Percentiles rank a stretch among this genome's conserved stretches.
These are phyloP conservation scores for Raffaelea ambrosiae DNA, from an alignment of 2,329 filamentous ascomycete genomes.

Conservation along the genomic window DNA sequence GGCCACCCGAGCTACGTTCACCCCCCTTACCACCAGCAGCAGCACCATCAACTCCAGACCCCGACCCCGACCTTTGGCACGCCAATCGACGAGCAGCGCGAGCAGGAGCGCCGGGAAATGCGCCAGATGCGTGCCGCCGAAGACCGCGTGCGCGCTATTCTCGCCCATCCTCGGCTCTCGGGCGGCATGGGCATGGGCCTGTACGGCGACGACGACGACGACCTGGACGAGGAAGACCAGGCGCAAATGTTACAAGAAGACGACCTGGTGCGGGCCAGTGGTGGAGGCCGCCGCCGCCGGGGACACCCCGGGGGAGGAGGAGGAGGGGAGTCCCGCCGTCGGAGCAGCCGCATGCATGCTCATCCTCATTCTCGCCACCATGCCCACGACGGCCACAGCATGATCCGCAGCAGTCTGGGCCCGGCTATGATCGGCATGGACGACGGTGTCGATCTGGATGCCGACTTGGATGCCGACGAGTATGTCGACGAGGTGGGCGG, in stretches of 20 bases:
- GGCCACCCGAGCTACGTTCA: too few relatives aligned
- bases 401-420: not conserved
- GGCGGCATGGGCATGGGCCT: slow-evolving; percentile 22
- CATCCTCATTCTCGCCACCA: too few relatives aligned
- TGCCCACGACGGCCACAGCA: not conserved
- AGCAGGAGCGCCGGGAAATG: slow-evolving; percentile 32
- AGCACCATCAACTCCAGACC: not conserved
- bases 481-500: not conserved
- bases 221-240: slow-evolving; percentile 45
- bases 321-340: not conserved
- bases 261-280: slow-evolving; percentile 35
- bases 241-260: slow-evolving; percentile 57
- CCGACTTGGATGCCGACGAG: not conserved
- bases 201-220: slow-evolving; percentile 45
- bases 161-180: slow-evolving; percentile 35
- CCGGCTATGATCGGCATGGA: not conserved
- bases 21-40: too few relatives aligned
- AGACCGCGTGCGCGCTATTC: slow-evolving; percentile 53
- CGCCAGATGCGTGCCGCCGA: slow-evolving; percentile 48
- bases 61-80: not conserved
- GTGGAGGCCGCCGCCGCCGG: not conserved
- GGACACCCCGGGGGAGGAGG: not conserved
- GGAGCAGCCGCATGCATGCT: not conserved
- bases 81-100: slow-evolving; percentile 25
- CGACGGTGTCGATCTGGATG: not conserved